A percentile compares a stretch with the other conserved stretches of the same genome.
Conservation (phyloP, 116 monocot genomes). For the Papilionanthe hybrid region DNA sequence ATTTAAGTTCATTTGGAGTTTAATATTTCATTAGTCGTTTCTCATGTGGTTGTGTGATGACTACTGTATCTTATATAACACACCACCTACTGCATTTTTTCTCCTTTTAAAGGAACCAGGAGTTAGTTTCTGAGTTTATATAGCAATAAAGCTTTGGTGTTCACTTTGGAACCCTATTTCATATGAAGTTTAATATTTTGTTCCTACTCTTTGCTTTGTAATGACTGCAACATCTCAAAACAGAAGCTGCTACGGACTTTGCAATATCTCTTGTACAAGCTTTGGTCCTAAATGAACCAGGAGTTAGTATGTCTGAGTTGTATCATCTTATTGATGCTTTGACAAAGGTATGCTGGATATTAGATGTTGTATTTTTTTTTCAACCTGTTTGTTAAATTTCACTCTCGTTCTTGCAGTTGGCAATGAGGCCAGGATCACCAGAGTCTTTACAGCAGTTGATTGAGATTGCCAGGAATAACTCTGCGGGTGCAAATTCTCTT, state of each 20-base stretch:
- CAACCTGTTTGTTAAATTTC: neutral
- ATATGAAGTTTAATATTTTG: neutral
- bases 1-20: neutral
- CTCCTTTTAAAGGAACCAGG: neutral
- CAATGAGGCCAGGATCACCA: constrained; percentile 68
- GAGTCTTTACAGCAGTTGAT: constrained; percentile 82
- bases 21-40: neutral
- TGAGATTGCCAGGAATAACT: constrained; percentile 55
- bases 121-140: neutral
- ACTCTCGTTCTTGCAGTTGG: constrained; percentile 41
- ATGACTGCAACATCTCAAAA: neutral
- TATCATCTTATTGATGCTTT: constrained; percentile 75
- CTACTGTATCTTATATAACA: neutral
- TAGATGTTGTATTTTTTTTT: neutral
- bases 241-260: constrained; percentile 92
- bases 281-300: constrained; percentile 61
- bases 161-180: neutral
- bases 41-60: neutral
- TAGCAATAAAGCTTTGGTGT: neutral
- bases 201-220: neutral
- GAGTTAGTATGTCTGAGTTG: constrained; percentile 60
- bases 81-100: neutral
- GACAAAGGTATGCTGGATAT: constrained; percentile 47
- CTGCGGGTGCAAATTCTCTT: constrained; percentile 20
- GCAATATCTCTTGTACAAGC: constrained; percentile 68